These are phyloP conservation scores for Carex scoparia DNA, from an alignment of 176 grass and related monocot species.

Conservation along the genomic window DNA sequence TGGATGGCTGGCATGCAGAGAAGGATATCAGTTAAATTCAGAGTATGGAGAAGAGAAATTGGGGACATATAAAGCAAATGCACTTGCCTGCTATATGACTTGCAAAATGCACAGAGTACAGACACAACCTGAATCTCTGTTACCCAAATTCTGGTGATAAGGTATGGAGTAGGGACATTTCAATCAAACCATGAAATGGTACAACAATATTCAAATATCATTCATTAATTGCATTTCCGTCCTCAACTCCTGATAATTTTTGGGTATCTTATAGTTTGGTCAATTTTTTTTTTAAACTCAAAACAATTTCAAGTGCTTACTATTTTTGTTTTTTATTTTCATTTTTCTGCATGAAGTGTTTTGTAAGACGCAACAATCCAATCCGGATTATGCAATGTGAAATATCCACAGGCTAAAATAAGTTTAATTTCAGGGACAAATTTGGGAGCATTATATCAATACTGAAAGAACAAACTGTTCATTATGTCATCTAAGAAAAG, in stretches of 20 bases:
- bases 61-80: constrained; percentile 37
- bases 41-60: constrained; percentile 29
- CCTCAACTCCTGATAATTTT: background rate
- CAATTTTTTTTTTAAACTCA: background rate
- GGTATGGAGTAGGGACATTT: constrained; percentile 11
- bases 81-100: constrained; percentile 18
- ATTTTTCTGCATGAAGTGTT: too few species aligned
- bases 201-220: background rate
- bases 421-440: background rate
- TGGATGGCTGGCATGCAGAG: constrained; percentile 25
- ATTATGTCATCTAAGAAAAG: background rate
- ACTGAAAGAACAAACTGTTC: background rate
- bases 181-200: background rate
- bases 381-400: too few species aligned
- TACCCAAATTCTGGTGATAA: constrained; percentile 8
- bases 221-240: background rate
- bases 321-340: too few species aligned
- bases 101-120: constrained; percentile 12
- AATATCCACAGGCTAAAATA: too few species aligned
- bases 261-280: background rate
- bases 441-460: background rate
- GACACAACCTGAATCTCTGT: constrained; percentile 3
- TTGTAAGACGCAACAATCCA: too few species aligned
- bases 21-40: constrained; percentile 16
- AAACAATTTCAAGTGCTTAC: background rate